These are phyloP conservation scores for Tetrahymena borealis DNA, from an alignment of 73 alveolate genomes.

Conservation along the genomic window DNA sequence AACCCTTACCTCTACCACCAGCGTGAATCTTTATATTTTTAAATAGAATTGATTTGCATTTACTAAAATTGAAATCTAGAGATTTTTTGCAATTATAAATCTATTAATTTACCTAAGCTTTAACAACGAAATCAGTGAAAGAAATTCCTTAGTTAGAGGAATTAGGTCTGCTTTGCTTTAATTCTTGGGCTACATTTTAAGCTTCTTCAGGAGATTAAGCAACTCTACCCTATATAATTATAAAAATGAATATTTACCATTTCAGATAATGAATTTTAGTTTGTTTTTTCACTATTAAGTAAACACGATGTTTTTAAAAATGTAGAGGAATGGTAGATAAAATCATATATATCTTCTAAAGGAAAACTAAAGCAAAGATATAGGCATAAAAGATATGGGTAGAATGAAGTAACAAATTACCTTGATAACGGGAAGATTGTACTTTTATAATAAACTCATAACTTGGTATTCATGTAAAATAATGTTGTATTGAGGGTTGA, in stretches of 20 bases:
- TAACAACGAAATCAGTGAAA: conserved; percentile 47
- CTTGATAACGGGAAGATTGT: background rate
- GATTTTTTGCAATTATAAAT: background rate
- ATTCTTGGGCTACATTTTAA: background rate
- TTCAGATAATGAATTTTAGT: no score
- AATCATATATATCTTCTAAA: no score
- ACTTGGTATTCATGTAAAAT: background rate
- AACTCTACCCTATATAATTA: background rate
- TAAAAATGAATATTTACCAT: background rate
- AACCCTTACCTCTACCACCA: conserved; percentile 75
- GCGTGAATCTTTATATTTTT: conserved; percentile 26
- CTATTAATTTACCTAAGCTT: conserved; percentile 29
- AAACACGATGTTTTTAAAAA: no score
- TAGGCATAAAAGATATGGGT: background rate
- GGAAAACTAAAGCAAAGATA: background rate
- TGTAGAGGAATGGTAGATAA: no score
- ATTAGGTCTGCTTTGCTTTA: background rate
- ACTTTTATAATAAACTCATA: background rate
- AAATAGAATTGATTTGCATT: background rate
- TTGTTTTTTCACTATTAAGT: no score
- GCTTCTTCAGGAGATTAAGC: background rate
- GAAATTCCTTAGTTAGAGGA: background rate
- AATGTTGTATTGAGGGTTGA: background rate
- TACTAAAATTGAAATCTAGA: background rate
- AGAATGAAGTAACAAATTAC: background rate